Percentiles rank a stretch among this genome's conserved stretches.
Conservation (phyloP, 768 basidiomycete species). For the Pisolithus orientalis region DNA sequence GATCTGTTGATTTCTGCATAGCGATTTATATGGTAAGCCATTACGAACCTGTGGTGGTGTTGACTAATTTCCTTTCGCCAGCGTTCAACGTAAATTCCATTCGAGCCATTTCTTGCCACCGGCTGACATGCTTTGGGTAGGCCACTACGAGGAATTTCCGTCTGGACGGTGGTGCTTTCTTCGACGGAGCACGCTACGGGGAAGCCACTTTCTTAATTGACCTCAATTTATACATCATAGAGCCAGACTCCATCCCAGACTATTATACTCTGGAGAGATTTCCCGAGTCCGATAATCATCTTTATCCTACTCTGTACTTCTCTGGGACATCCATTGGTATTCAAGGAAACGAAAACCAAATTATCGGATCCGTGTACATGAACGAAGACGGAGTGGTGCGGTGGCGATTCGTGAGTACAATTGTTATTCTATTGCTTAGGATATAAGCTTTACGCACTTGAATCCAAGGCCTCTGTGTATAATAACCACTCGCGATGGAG, state of each 20-base stretch:
- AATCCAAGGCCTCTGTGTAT: constrained; percentile 45
- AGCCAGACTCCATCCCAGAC: constrained; percentile 16
- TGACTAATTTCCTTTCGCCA: constrained; percentile 11
- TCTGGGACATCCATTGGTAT: constrained; percentile 38
- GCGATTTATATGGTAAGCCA: constrained; percentile 21
- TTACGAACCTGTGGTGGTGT: neutral
- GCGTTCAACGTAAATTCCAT: constrained; percentile 44
- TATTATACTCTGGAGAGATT: constrained; percentile 16
- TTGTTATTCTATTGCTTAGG: neutral
- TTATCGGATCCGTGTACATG: constrained; percentile 49
- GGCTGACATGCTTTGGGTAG: neutral
- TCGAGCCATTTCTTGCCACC: neutral
- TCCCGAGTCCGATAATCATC: constrained; percentile 15
- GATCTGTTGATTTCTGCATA: constrained; percentile 2
- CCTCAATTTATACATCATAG: constrained; percentile 45
- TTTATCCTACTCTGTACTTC: constrained; percentile 43
- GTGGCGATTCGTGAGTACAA: constrained; percentile 53
- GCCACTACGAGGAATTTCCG: constrained; percentile 17
- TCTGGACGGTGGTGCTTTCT: constrained; percentile 31
- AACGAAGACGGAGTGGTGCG: constrained; percentile 38
- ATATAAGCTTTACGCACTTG: constrained; percentile 7
- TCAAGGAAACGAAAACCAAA: constrained; percentile 35
- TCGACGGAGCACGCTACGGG: constrained; percentile 47
- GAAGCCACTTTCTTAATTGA: constrained; percentile 64
- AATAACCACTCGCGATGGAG: constrained; percentile 53